phyloP scores from a whole-genome alignment of 2,329 filamentous ascomycete species.

The Blastomyces percursus region DNA sequence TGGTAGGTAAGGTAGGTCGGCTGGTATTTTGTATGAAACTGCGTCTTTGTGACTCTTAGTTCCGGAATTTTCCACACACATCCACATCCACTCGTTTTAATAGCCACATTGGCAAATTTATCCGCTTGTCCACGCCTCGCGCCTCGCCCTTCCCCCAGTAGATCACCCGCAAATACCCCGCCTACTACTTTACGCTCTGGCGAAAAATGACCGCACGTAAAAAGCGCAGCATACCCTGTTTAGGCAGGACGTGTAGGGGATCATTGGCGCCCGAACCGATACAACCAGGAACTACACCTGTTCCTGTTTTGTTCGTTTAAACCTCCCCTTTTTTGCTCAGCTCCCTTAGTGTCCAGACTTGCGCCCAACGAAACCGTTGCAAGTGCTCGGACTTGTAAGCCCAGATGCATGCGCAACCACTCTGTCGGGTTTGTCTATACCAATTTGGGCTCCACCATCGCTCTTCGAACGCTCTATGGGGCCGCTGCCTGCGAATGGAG shows the following conservation, averaged over 20 bases:
- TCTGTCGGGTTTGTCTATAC: constrained; percentile 1
- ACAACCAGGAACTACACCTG: not conserved
- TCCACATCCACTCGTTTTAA: constrained; percentile 2
- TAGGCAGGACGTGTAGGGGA: not conserved
- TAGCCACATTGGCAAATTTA: not conserved
- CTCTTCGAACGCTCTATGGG: not conserved
- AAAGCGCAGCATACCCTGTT: not conserved
- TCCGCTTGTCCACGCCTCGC: constrained; percentile 9
- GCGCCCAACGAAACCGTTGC: not conserved
- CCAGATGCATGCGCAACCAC: not conserved
- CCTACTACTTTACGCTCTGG: not conserved
- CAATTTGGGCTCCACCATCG: not conserved
- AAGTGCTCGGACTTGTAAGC: not conserved
- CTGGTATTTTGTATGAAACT: not conserved
- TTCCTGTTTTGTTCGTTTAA: not conserved
- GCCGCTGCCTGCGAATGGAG: not conserved
- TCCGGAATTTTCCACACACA: constrained; percentile 7
- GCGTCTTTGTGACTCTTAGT: constrained; percentile 5
- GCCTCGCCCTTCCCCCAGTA: constrained; percentile 12
- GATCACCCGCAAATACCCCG: constrained; percentile 11
- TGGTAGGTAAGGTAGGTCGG: not conserved
- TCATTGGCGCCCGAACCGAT: constrained; percentile 1
- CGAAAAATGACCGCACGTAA: not conserved
- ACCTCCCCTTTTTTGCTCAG: not conserved
- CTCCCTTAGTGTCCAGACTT: not conserved